Evolutionary conservation across 805 yeast genomes (phyloP), one percentile per base, ranked within the genome.

Genomic region (Metschnikowia proteae): DNA sequence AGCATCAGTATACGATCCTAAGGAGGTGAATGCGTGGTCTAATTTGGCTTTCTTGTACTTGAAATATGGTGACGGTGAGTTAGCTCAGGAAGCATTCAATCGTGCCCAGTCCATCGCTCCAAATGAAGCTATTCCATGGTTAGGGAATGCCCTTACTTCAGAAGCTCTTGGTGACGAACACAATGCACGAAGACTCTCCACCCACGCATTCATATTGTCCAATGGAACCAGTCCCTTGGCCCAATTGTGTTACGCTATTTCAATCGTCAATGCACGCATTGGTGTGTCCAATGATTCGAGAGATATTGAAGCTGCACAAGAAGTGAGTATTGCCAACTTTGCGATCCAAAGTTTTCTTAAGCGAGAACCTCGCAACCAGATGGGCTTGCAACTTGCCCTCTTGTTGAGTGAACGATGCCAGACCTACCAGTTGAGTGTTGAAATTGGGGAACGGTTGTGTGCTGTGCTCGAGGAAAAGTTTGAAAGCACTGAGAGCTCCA

Each of bases 81-180:
- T 94, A 36, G 94, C 98, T 0, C 74, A 76, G 38, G 83, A 84
- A 51, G 83, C 95, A 0, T 82, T 86, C 50, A 68, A 74, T 35
- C 78, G 88, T 53, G 85, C 94, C 0, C 92, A 87, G 57, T 82
- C 96, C 22, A 70, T 88, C 9, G 84, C 91, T 2, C 97, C 99
- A 3, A 86, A 83, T 46, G 77, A 75, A 45, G 73, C 87, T 0
- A 73, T 72, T 5, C 80, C 97, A 0, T 94, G 98, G 98, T 63
- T 87, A 30, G 97, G 96, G 1, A 82, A 84, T 59, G 97, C 97
- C 0, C 61, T 92, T 32, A 64, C 82, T 1, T 73, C 80, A 0
- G 77, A 79, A 47, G 78, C 74, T 0, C 56, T 61, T 9, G 88
- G 86, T 2, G 76, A 83, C 42, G 36, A 37, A 0, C 65, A 62